Base-by-base conservation (phyloP, 371 early-diverging fungal species). In the Mortierella sp. region DNA sequence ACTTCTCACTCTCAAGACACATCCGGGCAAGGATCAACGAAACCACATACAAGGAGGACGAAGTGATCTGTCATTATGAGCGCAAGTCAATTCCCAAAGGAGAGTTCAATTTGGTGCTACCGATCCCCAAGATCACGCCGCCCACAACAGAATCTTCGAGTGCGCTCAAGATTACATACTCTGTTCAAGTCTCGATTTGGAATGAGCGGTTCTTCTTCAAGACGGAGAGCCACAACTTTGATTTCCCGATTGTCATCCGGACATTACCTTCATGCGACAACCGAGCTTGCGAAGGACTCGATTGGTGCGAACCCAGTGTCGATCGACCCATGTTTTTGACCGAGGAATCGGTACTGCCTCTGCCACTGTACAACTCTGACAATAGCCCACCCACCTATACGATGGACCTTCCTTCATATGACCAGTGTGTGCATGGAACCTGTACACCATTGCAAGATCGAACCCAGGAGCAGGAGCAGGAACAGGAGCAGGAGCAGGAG, bases 141-240 rank as follows among this genome's bases (percentile, higher is more conserved):
- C 76, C 76, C 2, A 74, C 76, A 0, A 74, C 65, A 1, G 76
- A 74, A 13, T 74, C 68, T 6, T 74, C 68, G 17, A 61, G 57
- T 37, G 76, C 76, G 13, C 57, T 74, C 21, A 74, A 74, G 61
- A 74, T 74, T 31, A 74, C 76, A n/a, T 74, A 74, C 19, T 74
- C 76, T 14, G 76, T 74, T 6, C 76, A 74, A 43, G 76, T 74
- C 25, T 74, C 76, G 31, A 74, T 74, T 43, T 74, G 76, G 76
- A 74, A 74, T 31, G 76, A 74, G 27, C 68, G 76, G 19, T 74
- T 74, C 58, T 74, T 74, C 43, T 68, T 74, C 54, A 74, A 74
- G 50, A 74, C 76, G 1, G 76, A 74, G 52, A 74, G 76, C 31
- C 76, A 74, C 37, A 74, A 74, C 31, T 74, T 74, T 45, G 76